Conservation (phyloP, 352 stramenopile genomes). For the Phytophthora colocasiae region DNA sequence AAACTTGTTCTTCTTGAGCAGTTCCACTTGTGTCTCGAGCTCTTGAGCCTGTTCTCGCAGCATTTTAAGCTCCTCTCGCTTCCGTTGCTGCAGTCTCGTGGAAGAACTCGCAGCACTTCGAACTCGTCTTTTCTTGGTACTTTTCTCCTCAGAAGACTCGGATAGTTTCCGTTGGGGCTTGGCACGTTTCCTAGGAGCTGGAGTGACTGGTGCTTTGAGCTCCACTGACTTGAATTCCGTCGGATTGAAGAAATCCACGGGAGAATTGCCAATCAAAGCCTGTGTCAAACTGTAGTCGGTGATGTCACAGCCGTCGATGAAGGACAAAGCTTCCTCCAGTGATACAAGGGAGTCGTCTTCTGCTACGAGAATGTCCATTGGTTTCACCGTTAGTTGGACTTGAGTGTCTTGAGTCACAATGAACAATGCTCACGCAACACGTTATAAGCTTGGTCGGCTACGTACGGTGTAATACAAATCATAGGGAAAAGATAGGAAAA, state of each 20-base stretch:
- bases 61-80: slow-evolving; percentile 33
- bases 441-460: slow-evolving; percentile 5
- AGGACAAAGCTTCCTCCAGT: slow-evolving; percentile 35
- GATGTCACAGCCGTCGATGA: slow-evolving; percentile 32
- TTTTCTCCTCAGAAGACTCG: slow-evolving; percentile 12
- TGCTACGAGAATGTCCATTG: slow-evolving; percentile 30
- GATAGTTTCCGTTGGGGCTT: slow-evolving; percentile 2
- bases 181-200: slow-evolving; percentile 2
- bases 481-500: slow-evolving; percentile 2
- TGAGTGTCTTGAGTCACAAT: slow-evolving; percentile 10
- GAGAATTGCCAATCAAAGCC: neutral
- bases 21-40: slow-evolving; percentile 29
- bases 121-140: slow-evolving; percentile 17
- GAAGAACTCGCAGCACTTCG: slow-evolving; percentile 32
- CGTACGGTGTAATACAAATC: slow-evolving; percentile 3
- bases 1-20: slow-evolving; percentile 36
- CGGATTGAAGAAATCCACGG: slow-evolving; percentile 4
- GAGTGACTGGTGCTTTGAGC: neutral
- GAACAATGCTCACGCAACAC: slow-evolving; percentile 22
- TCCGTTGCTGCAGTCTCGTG: slow-evolving; percentile 33
- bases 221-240: slow-evolving; percentile 5
- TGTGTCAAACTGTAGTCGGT: slow-evolving; percentile 6
- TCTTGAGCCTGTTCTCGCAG: slow-evolving; percentile 32
- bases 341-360: slow-evolving; percentile 33
- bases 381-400: neutral